Conservation (phyloP, 345 rosid species). For the Conringia planisiliqua region DNA sequence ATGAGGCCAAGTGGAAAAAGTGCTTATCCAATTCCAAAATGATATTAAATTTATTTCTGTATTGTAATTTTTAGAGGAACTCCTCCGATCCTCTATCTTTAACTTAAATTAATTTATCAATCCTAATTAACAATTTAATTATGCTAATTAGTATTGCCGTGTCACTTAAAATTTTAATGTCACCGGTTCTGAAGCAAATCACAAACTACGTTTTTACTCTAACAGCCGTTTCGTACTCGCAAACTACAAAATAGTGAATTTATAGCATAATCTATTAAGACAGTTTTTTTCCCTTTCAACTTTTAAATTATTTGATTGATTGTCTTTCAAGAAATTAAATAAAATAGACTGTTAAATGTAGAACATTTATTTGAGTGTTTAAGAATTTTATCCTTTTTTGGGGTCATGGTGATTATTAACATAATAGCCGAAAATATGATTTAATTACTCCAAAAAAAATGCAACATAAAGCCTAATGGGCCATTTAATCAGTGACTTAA, state of each 20-base stretch:
- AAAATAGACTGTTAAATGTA: not conserved
- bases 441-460: not conserved
- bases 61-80: no score
- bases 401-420: no score
- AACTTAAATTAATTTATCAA: not conserved
- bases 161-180: not conserved
- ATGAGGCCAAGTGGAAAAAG: not conserved
- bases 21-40: no score
- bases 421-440: no score
- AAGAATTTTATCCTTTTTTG: no score
- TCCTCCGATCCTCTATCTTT: not conserved
- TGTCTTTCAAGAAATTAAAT: not conserved
- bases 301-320: not conserved
- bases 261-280: not conserved
- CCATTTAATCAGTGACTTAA: not conserved
- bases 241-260: not conserved
- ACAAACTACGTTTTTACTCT: not conserved
- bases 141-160: not conserved
- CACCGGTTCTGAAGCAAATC: not conserved
- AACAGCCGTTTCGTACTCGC: not conserved
- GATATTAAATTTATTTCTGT: no score
- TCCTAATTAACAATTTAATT: not conserved
- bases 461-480: not conserved
- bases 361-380: no score
- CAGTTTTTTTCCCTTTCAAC: not conserved